Percentiles rank a stretch among this genome's conserved stretches.
Conservation (phyloP, 2,329 filamentous ascomycete species). For the Calonectria ilicicola region DNA sequence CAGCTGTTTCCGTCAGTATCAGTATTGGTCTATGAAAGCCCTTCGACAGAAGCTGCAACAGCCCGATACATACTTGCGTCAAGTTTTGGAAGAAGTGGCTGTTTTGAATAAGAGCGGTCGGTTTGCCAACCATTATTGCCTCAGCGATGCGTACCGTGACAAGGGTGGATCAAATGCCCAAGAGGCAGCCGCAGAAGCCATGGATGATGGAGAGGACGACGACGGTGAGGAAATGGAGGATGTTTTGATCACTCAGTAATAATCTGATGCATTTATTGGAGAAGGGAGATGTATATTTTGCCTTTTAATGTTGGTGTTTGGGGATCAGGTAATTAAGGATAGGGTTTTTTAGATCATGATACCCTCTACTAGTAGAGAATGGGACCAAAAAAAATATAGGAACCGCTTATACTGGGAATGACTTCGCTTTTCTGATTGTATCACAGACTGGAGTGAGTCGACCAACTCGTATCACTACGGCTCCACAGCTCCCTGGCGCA, state of each 20-base stretch:
- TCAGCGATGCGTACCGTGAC: slow-evolving; percentile 70
- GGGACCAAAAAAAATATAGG: slow-evolving; percentile 1
- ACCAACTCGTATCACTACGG: background rate
- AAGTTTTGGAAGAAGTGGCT: slow-evolving; percentile 85
- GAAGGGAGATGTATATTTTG: slow-evolving; percentile 10
- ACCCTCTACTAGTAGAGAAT: slow-evolving; percentile 39
- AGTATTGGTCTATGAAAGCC: slow-evolving; percentile 94
- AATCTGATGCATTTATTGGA: background rate
- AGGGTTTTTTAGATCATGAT: slow-evolving; percentile 44
- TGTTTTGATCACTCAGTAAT: slow-evolving; percentile 59
- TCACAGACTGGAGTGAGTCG: background rate
- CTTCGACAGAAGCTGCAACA: slow-evolving; percentile 83
- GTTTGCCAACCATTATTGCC: slow-evolving; percentile 87
- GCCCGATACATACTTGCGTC: slow-evolving; percentile 92
- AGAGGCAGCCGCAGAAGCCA: slow-evolving; percentile 65
- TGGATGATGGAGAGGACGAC: slow-evolving; percentile 75
- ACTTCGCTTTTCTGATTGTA: background rate
- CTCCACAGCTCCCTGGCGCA: background rate
- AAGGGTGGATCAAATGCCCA: slow-evolving; percentile 60
- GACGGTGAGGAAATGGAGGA: slow-evolving; percentile 83
- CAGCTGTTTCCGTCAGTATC: slow-evolving; percentile 84
- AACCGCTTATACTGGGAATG: slow-evolving; percentile 1
- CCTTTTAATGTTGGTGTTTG: slow-evolving; percentile 23
- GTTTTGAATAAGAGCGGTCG: slow-evolving; percentile 84
- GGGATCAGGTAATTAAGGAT: slow-evolving; percentile 19